Evolutionary conservation across 768 basidiomycete genomes (phyloP), one percentile per base, ranked within the genome.

Genomic region (Pulveroboletus sp.): DNA sequence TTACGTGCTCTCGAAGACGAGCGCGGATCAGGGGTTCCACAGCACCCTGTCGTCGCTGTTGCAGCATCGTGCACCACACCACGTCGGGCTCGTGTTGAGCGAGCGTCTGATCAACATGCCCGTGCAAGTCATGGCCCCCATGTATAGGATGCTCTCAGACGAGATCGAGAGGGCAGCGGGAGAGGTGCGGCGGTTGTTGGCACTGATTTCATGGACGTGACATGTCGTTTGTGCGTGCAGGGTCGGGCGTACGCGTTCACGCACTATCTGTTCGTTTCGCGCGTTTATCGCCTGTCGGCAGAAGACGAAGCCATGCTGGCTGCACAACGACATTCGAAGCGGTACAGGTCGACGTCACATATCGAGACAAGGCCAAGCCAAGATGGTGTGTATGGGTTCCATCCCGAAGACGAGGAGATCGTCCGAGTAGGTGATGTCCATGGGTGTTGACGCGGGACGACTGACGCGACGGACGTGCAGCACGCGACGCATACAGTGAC

Each of bases 71-170:
- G 30, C 59, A 32, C 67, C 71, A 33, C 81, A 35, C 6, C 56
- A 87, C 53, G 80, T 95, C 40, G 95, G 91, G 2, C 75, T 96
- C 15, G 76, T 97, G 8, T 73, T 99, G 56, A 88, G 85, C 55
- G 92, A 96, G 66, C 77, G 95, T 0, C 74, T 98, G 44, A 77
- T 96, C 57, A 99, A 98, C 66, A 94, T 99, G 85, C 95, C 95
- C 0, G 86, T 93, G 12, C 91, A 97, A 58, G 82, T 93, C 32
- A 77, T 94, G 8, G 87, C 93, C 6, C 93, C 92, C 1, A 86
- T 96, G 84, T 97, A 94, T 67, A 76, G 76, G 39, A 93, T 97
- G 88, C 75, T 98, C 21, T 71, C 74, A 0, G 83, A 89, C 41
- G 95, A 99, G 66, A 72, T 96, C n/a, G 73, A 81, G 33, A 81